Percentiles rank a stretch among this genome's conserved stretches.
These are phyloP conservation scores for Monosporascus ibericus DNA, from an alignment of 2,329 filamentous ascomycete genomes.

Conservation along the genomic window DNA sequence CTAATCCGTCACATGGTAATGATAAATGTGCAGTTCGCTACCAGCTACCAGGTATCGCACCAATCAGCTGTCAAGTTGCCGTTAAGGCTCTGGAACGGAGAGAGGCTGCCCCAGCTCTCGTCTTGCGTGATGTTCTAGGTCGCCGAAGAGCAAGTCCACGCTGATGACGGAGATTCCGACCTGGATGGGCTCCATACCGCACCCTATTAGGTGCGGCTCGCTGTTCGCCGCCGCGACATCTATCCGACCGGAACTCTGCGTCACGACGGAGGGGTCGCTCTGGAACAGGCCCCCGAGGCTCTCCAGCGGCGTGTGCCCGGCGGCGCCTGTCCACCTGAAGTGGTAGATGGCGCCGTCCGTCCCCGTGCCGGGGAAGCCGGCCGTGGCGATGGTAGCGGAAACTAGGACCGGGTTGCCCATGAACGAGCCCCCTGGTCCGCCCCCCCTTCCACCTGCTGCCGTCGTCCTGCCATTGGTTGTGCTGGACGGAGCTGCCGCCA, in stretches of 20 bases:
- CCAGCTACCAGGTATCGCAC: neutral
- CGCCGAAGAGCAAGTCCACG: neutral
- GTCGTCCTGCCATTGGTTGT: no score
- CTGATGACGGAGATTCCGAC: slow-evolving; percentile 1
- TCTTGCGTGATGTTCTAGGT: neutral
- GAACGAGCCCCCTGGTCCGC: no score
- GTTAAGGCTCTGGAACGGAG: neutral
- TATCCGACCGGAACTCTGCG: slow-evolving; percentile 2
- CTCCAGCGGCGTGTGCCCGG: neutral
- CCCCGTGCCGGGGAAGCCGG: slow-evolving; percentile 7
- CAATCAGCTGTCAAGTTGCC: neutral
- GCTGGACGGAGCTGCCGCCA: no score
- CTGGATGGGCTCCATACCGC: neutral
- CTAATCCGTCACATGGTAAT: no score
- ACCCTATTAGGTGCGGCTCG: slow-evolving; percentile 7
- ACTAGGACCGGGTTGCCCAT: neutral
- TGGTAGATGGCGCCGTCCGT: slow-evolving; percentile 3
- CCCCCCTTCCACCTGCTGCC: no score
- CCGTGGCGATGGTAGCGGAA: neutral
- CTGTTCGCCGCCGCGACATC: slow-evolving; percentile 10
- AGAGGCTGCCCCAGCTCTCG: neutral
- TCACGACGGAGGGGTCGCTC: slow-evolving; percentile 5
- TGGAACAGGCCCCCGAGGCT: slow-evolving; percentile 5
- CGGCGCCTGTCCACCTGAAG: slow-evolving; percentile 2
- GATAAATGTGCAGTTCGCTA: no score